Conservation (phyloP, 257 asterid species). For the Solanum rostratum region DNA sequence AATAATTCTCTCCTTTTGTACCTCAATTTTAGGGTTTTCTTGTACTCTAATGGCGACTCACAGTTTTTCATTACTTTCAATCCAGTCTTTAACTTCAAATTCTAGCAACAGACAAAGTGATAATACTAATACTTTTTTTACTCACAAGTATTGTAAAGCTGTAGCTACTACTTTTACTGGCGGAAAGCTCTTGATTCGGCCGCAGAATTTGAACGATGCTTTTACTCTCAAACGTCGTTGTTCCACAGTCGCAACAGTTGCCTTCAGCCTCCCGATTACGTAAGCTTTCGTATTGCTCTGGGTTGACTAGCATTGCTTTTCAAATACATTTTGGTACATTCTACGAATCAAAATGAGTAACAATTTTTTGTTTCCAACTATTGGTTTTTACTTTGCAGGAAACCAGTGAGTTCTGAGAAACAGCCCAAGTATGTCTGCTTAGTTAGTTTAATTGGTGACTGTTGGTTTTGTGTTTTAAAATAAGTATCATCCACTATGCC, state of each 20-base stretch:
- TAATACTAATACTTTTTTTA: slow-evolving; percentile 17
- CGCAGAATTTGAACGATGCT: slow-evolving; percentile 11
- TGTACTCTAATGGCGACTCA: slow-evolving; percentile 59
- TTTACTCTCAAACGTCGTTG: slow-evolving; percentile 37
- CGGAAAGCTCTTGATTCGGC: slow-evolving; percentile 29
- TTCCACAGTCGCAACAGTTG: slow-evolving; percentile 50
- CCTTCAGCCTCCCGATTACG: slow-evolving; percentile 65
- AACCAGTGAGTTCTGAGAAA: slow-evolving; percentile 30
- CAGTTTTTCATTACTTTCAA: slow-evolving; percentile 42
- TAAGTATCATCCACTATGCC: not conserved
- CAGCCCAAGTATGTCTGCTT: slow-evolving; percentile 33
- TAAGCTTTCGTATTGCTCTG: slow-evolving; percentile 12
- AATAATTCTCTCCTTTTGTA: not conserved
- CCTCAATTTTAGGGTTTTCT: not conserved
- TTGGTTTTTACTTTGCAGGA: slow-evolving; percentile 31
- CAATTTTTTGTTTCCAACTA: not conserved
- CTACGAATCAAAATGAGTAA: not conserved
- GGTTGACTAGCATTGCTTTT: not conserved
- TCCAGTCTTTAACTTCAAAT: slow-evolving; percentile 28
- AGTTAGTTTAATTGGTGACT: not conserved
- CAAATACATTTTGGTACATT: not conserved
- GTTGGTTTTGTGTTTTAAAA: not conserved
- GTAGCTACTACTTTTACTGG: slow-evolving; percentile 32
- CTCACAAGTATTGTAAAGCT: slow-evolving; percentile 10
- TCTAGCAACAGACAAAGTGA: slow-evolving; percentile 20